Evolutionary conservation across 306 rosid species (phyloP).

Genomic region (Amphicarpaea edgeworthii): DNA sequence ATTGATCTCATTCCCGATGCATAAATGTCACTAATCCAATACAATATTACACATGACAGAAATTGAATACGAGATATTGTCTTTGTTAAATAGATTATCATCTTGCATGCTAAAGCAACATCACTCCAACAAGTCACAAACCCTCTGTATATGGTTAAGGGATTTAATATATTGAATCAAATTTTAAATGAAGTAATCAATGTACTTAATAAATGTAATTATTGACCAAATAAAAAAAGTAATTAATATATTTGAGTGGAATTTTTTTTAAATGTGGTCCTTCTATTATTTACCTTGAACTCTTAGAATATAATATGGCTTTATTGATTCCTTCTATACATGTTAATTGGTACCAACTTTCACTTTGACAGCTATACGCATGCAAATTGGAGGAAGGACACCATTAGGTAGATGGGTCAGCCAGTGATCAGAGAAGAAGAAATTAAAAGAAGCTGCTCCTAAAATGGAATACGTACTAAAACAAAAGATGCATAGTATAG

Average conservation of each 20-base stretch:
- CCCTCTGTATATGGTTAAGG: no score
- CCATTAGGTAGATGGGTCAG: slow-evolving; percentile 14
- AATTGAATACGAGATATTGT: no score
- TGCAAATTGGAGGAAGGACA: slow-evolving; percentile 19
- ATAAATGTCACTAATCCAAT: no score
- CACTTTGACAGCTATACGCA: slow-evolving; percentile 18
- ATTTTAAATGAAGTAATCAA: background rate
- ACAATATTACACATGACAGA: no score
- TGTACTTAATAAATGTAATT: no score
- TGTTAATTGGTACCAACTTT: background rate
- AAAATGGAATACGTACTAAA: slow-evolving; percentile 25
- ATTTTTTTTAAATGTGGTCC: background rate
- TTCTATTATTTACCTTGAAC: background rate
- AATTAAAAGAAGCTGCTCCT: background rate
- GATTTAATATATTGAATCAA: no score
- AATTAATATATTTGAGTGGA: background rate
- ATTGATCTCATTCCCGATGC: no score
- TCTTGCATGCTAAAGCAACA: no score
- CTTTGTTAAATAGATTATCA: no score
- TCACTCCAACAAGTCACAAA: no score
- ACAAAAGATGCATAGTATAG: background rate
- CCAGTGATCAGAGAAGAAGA: background rate
- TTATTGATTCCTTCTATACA: background rate
- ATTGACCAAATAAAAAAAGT: no score
- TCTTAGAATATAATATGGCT: background rate